phyloP scores from a whole-genome alignment of 345 rosid species.

The Cardamine occulta region DNA sequence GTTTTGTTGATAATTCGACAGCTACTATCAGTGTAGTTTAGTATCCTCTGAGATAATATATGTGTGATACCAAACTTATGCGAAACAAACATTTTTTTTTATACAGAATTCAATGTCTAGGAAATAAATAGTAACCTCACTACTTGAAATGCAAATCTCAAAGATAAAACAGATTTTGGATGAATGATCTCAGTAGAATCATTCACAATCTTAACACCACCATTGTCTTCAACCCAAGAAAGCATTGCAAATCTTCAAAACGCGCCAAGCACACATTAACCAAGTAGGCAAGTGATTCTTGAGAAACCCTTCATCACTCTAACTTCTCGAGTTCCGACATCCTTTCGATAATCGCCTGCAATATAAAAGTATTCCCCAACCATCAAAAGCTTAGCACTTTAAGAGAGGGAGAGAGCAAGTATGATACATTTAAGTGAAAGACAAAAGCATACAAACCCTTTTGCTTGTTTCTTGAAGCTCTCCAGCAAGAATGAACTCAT shows the following conservation, averaged over 20 bases:
- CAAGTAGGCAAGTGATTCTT: not conserved
- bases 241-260: conserved; percentile 2
- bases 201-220: not conserved
- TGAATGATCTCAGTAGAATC: not conserved
- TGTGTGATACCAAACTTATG: not conserved
- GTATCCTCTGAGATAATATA: not conserved
- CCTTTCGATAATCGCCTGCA: conserved; percentile 93
- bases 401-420: not conserved
- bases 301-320: conserved; percentile 48
- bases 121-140: not conserved
- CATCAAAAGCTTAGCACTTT: not conserved
- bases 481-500: conserved; percentile 98
- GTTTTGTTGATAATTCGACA: not conserved
- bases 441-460: not conserved
- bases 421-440: not conserved
- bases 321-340: conserved; percentile 95
- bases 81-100: not conserved
- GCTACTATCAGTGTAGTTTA: not conserved
- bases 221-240: conserved; percentile 14
- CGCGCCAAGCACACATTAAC: not conserved
- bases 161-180: not conserved
- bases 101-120: not conserved
- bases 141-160: conserved; percentile 3
- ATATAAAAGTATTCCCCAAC: not conserved
- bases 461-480: conserved; percentile 99